Evolutionary conservation across 768 basidiomycete genomes (phyloP).

Genomic region (Podaxis mareebaensis): DNA sequence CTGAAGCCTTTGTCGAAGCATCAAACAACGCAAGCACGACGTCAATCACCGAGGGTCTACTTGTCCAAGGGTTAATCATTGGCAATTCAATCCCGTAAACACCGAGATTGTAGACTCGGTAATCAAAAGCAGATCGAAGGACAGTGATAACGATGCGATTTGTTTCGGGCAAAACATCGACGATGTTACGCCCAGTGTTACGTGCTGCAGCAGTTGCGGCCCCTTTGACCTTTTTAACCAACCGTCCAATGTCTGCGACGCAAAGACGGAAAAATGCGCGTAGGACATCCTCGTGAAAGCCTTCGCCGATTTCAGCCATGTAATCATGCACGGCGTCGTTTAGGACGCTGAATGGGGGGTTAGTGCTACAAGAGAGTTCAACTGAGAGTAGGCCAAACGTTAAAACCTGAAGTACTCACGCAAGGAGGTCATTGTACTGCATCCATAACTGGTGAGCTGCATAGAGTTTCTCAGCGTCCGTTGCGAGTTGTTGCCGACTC

Average conservation of each 20-base stretch:
- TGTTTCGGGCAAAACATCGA: conserved; percentile 59
- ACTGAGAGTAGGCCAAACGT: not conserved
- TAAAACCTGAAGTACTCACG: conserved; percentile 39
- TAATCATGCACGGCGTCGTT: conserved; percentile 70
- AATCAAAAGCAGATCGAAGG: conserved; percentile 70
- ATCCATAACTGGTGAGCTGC: conserved; percentile 82
- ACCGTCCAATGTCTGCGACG: conserved; percentile 61
- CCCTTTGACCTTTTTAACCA: conserved; percentile 63
- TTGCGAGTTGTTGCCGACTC: conserved; percentile 71
- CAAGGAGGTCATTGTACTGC: conserved; percentile 66
- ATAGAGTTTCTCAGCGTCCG: conserved; percentile 85
- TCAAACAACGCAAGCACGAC: conserved; percentile 73
- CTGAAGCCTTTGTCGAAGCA: conserved; percentile 50
- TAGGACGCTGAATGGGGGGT: conserved; percentile 61
- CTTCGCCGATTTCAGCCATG: conserved; percentile 60
- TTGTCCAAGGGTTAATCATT: conserved; percentile 84
- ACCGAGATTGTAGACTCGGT: conserved; percentile 67
- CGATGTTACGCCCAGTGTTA: conserved; percentile 43
- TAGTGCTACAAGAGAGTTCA: conserved; percentile 38
- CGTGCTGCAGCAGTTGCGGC: conserved; percentile 45
- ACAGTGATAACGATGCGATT: conserved; percentile 68
- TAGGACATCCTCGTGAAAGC: conserved; percentile 70
- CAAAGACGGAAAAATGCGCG: conserved; percentile 82
- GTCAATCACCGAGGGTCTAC: conserved; percentile 66
- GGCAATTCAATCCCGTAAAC: conserved; percentile 79